A percentile compares a stretch with the other conserved stretches of the same genome.
These are phyloP conservation scores for Echria macrotheca DNA, from an alignment of 495 filamentous ascomycete genomes.

Conservation along the genomic window DNA sequence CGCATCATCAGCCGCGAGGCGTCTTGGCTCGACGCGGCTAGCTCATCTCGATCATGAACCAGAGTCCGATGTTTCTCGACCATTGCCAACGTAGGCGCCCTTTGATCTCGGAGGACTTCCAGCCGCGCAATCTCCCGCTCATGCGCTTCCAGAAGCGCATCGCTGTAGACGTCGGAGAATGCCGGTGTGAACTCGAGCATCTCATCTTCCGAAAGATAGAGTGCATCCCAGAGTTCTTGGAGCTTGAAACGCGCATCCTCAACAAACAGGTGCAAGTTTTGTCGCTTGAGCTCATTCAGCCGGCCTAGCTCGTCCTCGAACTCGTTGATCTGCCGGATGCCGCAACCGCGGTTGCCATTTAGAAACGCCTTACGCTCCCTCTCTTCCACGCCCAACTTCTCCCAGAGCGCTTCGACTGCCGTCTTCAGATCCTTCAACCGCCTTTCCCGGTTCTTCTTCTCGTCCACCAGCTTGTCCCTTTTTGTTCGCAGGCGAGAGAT, in stretches of 20 bases:
- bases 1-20: constrained; percentile 86
- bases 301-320: constrained; percentile 83
- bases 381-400: constrained; percentile 77
- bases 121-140: constrained; percentile 83
- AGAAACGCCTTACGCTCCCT: constrained; percentile 78
- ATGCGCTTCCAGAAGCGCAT: constrained; percentile 81
- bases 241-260: constrained; percentile 86
- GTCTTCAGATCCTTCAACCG: constrained; percentile 68
- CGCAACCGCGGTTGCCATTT: constrained; percentile 63
- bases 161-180: constrained; percentile 82
- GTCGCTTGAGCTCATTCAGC: constrained; percentile 85
- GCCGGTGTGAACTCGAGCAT: constrained; percentile 96
- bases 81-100: constrained; percentile 72
- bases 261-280: constrained; percentile 92
- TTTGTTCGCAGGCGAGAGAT: constrained; percentile 63
- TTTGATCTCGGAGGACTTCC: constrained; percentile 79
- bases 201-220: constrained; percentile 95
- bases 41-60: constrained; percentile 79
- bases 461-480: constrained; percentile 83
- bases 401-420: constrained; percentile 80
- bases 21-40: constrained; percentile 84
- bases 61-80: constrained; percentile 81
- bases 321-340: constrained; percentile 83
- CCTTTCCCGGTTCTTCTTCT: constrained; percentile 82
- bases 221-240: constrained; percentile 87